These are phyloP conservation scores for Phytophthora brassicae DNA, from an alignment of 352 stramenopile genomes.

Conservation along the genomic window DNA sequence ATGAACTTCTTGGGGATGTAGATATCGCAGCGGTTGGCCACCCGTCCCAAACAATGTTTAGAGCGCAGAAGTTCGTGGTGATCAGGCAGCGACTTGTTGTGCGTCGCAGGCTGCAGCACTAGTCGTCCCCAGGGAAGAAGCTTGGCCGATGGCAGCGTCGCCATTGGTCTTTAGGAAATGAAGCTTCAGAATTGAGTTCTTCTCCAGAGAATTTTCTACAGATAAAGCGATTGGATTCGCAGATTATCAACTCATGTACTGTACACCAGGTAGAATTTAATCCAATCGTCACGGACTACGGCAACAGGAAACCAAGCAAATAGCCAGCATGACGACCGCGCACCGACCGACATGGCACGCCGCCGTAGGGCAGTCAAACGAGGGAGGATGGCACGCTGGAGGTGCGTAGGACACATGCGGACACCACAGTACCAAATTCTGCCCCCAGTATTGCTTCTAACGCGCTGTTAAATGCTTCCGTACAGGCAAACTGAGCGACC, in stretches of 20 bases:
- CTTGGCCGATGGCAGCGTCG: not conserved
- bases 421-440: not conserved
- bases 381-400: conserved; percentile 83
- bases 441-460: not conserved
- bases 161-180: not conserved
- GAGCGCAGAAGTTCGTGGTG: conserved; percentile 44
- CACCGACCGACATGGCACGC: conserved; percentile 86
- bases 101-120: conserved; percentile 35
- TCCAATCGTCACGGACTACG: not conserved
- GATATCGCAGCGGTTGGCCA: conserved; percentile 37
- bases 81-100: conserved; percentile 33
- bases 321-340: conserved; percentile 72
- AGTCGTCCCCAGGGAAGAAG: conserved; percentile 61
- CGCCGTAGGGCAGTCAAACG: conserved; percentile 84
- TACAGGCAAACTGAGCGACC: conserved; percentile 72
- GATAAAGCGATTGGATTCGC: conserved; percentile 3
- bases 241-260: not conserved
- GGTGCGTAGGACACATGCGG: conserved; percentile 29
- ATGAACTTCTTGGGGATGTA: conserved; percentile 50
- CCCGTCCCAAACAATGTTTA: conserved; percentile 51
- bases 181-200: too few relatives aligned
- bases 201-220: conserved; percentile 15
- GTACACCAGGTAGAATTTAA: not conserved
- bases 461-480: not conserved
- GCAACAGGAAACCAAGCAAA: not conserved